Evolutionary conservation across 2,329 filamentous ascomycete genomes (phyloP), one percentile per base, ranked within the genome.

Genomic region (Arthrinium phaeospermum): DNA sequence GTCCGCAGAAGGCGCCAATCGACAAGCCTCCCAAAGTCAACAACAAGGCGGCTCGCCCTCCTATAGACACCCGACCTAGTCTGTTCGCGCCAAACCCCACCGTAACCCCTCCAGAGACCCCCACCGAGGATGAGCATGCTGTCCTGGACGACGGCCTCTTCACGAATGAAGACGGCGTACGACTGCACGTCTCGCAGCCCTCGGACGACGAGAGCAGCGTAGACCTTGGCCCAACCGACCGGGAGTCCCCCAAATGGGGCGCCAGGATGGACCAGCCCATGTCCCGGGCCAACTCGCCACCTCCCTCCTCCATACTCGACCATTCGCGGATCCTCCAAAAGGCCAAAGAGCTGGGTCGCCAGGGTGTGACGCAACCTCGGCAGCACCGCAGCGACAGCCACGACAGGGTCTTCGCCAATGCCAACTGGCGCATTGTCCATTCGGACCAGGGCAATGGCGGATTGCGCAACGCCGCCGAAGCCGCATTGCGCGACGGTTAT

Each of bases 361-460:
- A 88, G 78, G 89, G 90, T 71, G 78, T 91, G 71, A 83, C 85
- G 37, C 90, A 91, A 79, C 89, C 90, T 41, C 85, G 85, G 49
- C 79, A 85, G 7, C 79, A 81, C 68, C 84, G 90, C 67, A 91
- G 90, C 78, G 88, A 91, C 71, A 92, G 88, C 79, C 91, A 91
- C 76, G 91, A 93, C 77, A 85, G 88, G 45, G 88, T 92, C 68
- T 95, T 95, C 78, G 92, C 93, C 68, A 88, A 90, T n/a, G 92
- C 93, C 13, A 88, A 92, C 70, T 98, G 95, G 93, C 92, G 88
- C 46, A 90, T 98, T 47, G 93, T 95, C 73, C 91, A 92, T 71
- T 94, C 95, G 0, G 92, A 97, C 71, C 94, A 97, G 83, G 96
- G 96, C 72, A 98, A 98, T 79, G 95, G 95, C 30, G 96, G 96